Evolutionary conservation across 2,329 filamentous ascomycete genomes (phyloP).

Genomic region (Claviceps sp.): DNA sequence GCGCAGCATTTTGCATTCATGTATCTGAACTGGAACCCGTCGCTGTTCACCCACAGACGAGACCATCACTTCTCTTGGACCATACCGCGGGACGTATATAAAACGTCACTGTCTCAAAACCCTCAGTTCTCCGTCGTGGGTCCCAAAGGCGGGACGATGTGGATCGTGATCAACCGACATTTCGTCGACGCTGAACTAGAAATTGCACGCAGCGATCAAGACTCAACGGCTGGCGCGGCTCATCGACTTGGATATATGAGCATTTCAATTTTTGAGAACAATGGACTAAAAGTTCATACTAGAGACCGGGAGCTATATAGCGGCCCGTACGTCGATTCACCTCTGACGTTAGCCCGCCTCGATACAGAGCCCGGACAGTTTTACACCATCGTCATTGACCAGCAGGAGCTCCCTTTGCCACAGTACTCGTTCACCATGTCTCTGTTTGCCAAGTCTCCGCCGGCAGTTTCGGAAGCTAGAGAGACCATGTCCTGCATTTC

Average conservation of each 20-base stretch:
- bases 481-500: slow-evolving; percentile 44
- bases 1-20: slow-evolving; percentile 89
- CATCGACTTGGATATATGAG: slow-evolving; percentile 69
- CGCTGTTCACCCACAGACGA: slow-evolving; percentile 65
- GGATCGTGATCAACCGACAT: slow-evolving; percentile 78
- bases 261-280: slow-evolving; percentile 63
- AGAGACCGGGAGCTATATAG: slow-evolving; percentile 58
- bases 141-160: slow-evolving; percentile 48
- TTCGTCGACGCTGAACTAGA: slow-evolving; percentile 57
- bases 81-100: slow-evolving; percentile 34
- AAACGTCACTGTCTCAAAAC: slow-evolving; percentile 48
- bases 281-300: slow-evolving; percentile 60
- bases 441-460: slow-evolving; percentile 54
- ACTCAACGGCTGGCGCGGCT: slow-evolving; percentile 28
- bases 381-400: slow-evolving; percentile 56
- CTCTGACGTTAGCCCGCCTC: slow-evolving; percentile 74
- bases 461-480: slow-evolving; percentile 48
- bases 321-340: slow-evolving; percentile 84
- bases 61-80: slow-evolving; percentile 88
- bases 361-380: slow-evolving; percentile 22
- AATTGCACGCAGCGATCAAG: slow-evolving; percentile 33
- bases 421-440: slow-evolving; percentile 80
- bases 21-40: slow-evolving; percentile 95
- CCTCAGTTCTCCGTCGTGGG: slow-evolving; percentile 60
- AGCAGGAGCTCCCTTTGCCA: slow-evolving; percentile 61